Conservation (phyloP, 352 stramenopile genomes). For the Phytopythium cucurbitacearum region DNA sequence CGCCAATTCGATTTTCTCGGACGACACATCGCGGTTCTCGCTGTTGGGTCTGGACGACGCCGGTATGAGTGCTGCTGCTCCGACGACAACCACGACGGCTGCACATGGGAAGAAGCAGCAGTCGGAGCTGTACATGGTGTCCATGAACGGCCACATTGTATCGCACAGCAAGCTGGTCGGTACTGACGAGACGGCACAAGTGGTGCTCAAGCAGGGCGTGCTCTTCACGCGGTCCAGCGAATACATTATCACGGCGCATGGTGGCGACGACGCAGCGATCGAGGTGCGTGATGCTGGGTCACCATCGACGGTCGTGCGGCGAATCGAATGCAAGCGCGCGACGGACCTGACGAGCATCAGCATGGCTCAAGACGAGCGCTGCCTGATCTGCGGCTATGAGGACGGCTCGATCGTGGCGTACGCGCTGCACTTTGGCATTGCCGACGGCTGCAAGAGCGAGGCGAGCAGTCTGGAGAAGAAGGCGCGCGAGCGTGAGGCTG, state of each 20-base stretch:
- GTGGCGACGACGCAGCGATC: constrained; percentile 55
- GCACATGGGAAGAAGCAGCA: constrained; percentile 22
- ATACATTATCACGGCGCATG: constrained; percentile 71
- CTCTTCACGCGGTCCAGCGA: constrained; percentile 77
- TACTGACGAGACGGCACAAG: constrained; percentile 28
- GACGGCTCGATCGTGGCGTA: constrained; percentile 78
- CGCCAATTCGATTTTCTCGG: constrained; percentile 33
- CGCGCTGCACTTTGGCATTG: constrained; percentile 76
- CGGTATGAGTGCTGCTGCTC: not conserved
- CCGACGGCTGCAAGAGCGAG: constrained; percentile 68
- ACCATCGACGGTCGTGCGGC: constrained; percentile 51
- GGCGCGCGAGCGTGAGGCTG: constrained; percentile 70
- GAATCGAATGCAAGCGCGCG: constrained; percentile 74
- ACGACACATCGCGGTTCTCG: constrained; percentile 31
- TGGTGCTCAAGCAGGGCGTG: constrained; percentile 63
- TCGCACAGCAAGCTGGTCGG: constrained; percentile 52
- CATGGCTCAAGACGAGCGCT: constrained; percentile 78
- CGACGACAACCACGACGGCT: not conserved
- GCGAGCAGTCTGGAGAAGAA: constrained; percentile 58
- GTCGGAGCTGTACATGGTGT: constrained; percentile 75
- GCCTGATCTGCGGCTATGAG: constrained; percentile 76
- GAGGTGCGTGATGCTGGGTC: constrained; percentile 70
- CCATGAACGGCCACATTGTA: constrained; percentile 78
- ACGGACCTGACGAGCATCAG: constrained; percentile 65
- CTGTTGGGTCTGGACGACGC: constrained; percentile 10